Evolutionary conservation across 2,329 filamentous ascomycete genomes (phyloP), one percentile per base, ranked within the genome.

Genomic region (Fusarium fracticaudum): DNA sequence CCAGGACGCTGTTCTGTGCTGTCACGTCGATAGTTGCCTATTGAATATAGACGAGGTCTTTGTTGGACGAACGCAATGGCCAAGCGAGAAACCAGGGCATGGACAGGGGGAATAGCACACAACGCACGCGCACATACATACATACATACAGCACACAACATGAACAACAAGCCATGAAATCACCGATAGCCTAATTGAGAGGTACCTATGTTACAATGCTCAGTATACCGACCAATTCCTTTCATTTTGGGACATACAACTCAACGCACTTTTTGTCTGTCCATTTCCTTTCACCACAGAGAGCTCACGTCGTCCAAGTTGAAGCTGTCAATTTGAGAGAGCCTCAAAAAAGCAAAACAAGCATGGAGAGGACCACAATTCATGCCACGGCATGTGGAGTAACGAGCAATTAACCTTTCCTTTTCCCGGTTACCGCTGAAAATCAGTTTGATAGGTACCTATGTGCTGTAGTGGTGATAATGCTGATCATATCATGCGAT

Each of bases 331-430:
- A 24, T n/a, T 31, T 17, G 53, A 24, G 57, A 63, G 60, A 72
- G 69, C 72, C 64, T 74, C 60, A 66, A 61, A 54, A 68, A 72
- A 71, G 50, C 54, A 65, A 55, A 71, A n/a, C 20, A 54, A 59
- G 33, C 40, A 20, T 40, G 10, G 9, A 47, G 18, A 44, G 45
- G 44, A 33, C 44, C 45, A 48, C 40, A 59, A 48, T 54, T 38
- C 66, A 54, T 41, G 43, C 41, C 43, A 47, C n/a, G 20, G 35
- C 26, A 60, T 47, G 54, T 47, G 47, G 65, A 50, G 41, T 29
- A 57, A n/a, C 17, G 17, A 24, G 24, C 22, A 50, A 50, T 44
- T 47, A 48, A 37, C 12, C n/a, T 47, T 69, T 45, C 11, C n/a
- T 50, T 45, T 69, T 41, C 38, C 59, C 33, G 54, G 33, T 47